These are phyloP conservation scores for Blastobotrys persicus DNA, from an alignment of 1,139 yeast species.

Conservation along the genomic window DNA sequence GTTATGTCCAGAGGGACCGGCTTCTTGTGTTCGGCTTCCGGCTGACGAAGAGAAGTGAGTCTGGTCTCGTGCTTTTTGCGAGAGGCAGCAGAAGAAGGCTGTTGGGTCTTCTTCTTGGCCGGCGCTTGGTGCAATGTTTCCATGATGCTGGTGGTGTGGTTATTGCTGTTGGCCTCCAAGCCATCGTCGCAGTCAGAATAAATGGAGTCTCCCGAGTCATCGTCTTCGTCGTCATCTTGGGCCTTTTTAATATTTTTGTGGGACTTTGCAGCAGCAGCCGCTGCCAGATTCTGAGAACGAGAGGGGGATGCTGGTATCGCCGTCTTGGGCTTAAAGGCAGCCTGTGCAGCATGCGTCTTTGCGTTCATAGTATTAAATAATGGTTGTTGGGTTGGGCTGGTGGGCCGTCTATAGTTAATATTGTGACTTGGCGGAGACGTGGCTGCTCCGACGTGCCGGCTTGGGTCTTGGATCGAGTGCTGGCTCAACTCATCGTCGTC, in stretches of 20 bases:
- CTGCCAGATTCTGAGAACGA: slow-evolving; percentile 18
- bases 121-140: not conserved
- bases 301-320: not conserved
- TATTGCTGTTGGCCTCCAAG: not conserved
- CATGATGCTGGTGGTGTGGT: not conserved
- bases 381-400: slow-evolving; percentile 3
- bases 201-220: slow-evolving; percentile 30
- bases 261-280: slow-evolving; percentile 26
- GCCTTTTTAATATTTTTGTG: slow-evolving; percentile 2
- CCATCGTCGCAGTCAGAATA: slow-evolving; percentile 24
- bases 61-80: too few relatives aligned
- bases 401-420: slow-evolving; percentile 11
- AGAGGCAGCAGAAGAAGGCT: too few relatives aligned
- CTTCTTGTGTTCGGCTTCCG: too few relatives aligned
- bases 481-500: slow-evolving; percentile 10
- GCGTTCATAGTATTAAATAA: too few relatives aligned
- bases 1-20: not conserved
- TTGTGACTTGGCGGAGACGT: not conserved
- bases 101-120: not conserved
- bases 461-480: too few relatives aligned
- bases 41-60: too few relatives aligned
- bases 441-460: too few relatives aligned
- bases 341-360: slow-evolving; percentile 7
- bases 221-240: slow-evolving; percentile 19
- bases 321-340: slow-evolving; percentile 3